These are phyloP conservation scores for Monilinia vaccinii-corymbosi DNA, from an alignment of 2,329 filamentous ascomycete species.

Conservation along the genomic window DNA sequence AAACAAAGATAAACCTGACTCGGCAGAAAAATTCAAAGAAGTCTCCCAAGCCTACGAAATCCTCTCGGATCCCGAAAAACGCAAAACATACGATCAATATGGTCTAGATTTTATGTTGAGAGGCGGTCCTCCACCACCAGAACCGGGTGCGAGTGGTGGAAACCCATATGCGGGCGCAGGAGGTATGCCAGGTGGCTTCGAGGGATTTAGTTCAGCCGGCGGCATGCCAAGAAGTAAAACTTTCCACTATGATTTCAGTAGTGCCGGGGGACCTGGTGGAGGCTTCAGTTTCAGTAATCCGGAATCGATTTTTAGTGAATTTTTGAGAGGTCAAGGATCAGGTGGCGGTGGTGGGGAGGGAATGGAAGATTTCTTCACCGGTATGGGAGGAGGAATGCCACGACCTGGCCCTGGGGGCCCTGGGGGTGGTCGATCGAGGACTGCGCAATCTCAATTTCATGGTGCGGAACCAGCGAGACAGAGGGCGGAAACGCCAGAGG, in stretches of 20 bases:
- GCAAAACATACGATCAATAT: conserved; percentile 89
- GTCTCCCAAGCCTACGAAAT: conserved; percentile 97
- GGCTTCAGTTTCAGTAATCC: conserved; percentile 81
- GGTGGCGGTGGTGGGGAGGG: conserved; percentile 33
- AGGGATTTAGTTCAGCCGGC: conserved; percentile 36
- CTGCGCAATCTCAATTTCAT: conserved; percentile 29
- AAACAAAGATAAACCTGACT: conserved; percentile 83
- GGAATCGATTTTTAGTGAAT: conserved; percentile 77
- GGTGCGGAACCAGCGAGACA: conserved; percentile 33
- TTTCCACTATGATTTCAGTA: conserved; percentile 42
- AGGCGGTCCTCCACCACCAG: conserved; percentile 63
- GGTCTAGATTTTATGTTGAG: conserved; percentile 87
- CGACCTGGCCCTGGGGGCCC: conserved; percentile 38
- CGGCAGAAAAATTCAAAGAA: conserved; percentile 95
- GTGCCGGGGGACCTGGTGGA: conserved; percentile 35
- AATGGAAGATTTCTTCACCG: conserved; percentile 44
- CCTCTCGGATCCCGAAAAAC: conserved; percentile 91
- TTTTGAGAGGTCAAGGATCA: conserved; percentile 53
- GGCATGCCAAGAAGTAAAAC: conserved; percentile 41
- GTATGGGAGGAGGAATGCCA: conserved; percentile 14
- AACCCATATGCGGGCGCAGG: conserved; percentile 53
- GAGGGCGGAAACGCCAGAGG: conserved; percentile 60
- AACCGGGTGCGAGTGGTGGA: conserved; percentile 41
- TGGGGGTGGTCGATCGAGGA: conserved; percentile 35
- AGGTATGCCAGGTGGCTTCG: conserved; percentile 45